Base-by-base conservation (phyloP, 2,329 filamentous ascomycete species). In the Thielaviopsis cerberus region DNA sequence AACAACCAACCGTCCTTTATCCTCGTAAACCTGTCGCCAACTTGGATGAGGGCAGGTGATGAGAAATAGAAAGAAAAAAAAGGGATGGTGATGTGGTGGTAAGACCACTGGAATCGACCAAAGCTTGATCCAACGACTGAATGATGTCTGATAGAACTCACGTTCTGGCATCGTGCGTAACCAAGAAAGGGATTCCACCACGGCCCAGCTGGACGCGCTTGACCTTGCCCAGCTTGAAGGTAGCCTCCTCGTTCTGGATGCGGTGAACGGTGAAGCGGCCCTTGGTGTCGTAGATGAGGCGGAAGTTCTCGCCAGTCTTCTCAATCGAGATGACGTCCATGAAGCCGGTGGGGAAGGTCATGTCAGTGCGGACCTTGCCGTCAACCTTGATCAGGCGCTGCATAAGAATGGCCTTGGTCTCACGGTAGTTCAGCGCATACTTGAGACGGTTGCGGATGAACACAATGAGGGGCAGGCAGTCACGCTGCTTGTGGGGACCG, bases 151-250 rank as follows among this genome's bases (percentile, higher is more conserved):
- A 82, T 78, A 85, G 82, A 86, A 97, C 91, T 95, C 81, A 98
- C 91, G 92, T 98, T 89, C 92, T 86, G 79, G 92, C 92, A 92
- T 98, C 92, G 88, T 98, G 92, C 90, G 92, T 98, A 88, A 98
- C 92, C 89, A 97, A 96, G 90, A 95, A 98, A 94, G 92, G 92
- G 85, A 98, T 94, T 81, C 90, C 92, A 78, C 92, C 94, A 78
- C 89, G 91, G 81, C 92, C 92, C 70, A 98, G 83, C 82, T 98
- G 92, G 64, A 98, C 92, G 71, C 91, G 86, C 88, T 96, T 96
- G 80, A 98, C 92, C 83, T 97, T 98, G 82, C 90, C 90, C 70
- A 98, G 82, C 86, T 98, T 98, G 88, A 96, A 98, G 81, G 92
- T 85, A 69, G 91, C 90, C 87, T 98, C 92, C 81, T 97, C 92